Percentiles rank a stretch among this genome's conserved stretches.
phyloP scores from a whole-genome alignment of 2,329 filamentous ascomycete genomes.

The Colletotrichum agaves region DNA sequence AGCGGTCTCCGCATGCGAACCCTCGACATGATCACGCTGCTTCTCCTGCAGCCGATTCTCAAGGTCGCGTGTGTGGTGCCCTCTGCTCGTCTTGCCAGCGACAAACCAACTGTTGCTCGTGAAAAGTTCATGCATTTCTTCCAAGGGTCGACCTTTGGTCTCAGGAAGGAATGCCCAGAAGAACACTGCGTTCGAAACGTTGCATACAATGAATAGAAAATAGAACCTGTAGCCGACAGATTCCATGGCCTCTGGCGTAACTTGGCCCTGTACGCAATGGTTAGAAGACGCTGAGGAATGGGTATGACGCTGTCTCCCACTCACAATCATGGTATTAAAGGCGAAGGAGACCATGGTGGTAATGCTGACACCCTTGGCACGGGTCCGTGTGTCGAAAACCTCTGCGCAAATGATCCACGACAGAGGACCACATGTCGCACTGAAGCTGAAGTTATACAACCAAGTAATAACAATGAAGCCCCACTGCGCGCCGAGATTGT shows the following conservation, averaged over 20 bases:
- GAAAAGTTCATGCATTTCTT: slow-evolving; percentile 76
- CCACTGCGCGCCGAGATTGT: slow-evolving; percentile 56
- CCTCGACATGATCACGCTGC: neutral
- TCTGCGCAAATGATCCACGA: slow-evolving; percentile 72
- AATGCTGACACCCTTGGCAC: slow-evolving; percentile 78
- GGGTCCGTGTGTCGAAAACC: slow-evolving; percentile 81
- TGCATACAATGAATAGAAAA: slow-evolving; percentile 58
- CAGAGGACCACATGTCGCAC: slow-evolving; percentile 71
- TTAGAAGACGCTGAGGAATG: slow-evolving; percentile 47
- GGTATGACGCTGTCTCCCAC: slow-evolving; percentile 62
- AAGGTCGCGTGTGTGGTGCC: neutral
- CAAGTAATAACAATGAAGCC: slow-evolving; percentile 80
- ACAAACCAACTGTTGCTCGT: slow-evolving; percentile 72
- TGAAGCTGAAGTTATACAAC: slow-evolving; percentile 84
- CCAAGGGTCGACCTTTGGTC: slow-evolving; percentile 70
- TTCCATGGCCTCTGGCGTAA: slow-evolving; percentile 15
- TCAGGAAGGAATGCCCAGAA: slow-evolving; percentile 76
- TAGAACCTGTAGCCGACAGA: slow-evolving; percentile 15
- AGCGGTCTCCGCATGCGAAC: slow-evolving; percentile 1
- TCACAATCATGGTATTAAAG: slow-evolving; percentile 76
- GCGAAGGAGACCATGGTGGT: slow-evolving; percentile 79
- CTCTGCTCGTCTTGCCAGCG: slow-evolving; percentile 41
- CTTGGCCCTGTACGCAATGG: slow-evolving; percentile 3
- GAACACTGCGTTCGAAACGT: slow-evolving; percentile 58
- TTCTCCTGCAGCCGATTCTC: slow-evolving; percentile 14